A percentile compares a stretch with the other conserved stretches of the same genome.
phyloP scores from a whole-genome alignment of 2,329 filamentous ascomycete species.

The Trichoderma oligosporum region DNA sequence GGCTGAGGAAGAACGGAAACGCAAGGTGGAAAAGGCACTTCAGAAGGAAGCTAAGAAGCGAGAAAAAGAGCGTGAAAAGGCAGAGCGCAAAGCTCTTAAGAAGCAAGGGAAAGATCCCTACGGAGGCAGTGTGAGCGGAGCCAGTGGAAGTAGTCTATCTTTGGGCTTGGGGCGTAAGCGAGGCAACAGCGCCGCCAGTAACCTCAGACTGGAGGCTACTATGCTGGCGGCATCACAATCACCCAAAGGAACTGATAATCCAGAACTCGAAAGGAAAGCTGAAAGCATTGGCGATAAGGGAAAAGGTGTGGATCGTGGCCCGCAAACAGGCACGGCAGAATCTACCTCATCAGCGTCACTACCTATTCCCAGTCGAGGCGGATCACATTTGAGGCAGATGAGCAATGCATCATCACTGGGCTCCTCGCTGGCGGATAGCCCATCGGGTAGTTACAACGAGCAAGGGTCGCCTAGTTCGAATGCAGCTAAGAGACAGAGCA shows the following conservation, averaged over 20 bases:
- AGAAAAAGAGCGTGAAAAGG: slow-evolving; percentile 80
- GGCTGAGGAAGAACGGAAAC: slow-evolving; percentile 87
- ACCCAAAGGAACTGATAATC: slow-evolving; percentile 25
- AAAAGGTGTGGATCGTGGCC: slow-evolving; percentile 61
- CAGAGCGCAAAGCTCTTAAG: slow-evolving; percentile 72
- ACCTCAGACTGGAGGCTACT: slow-evolving; percentile 55
- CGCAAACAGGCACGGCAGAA: slow-evolving; percentile 24
- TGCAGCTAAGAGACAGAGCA: slow-evolving; percentile 47
- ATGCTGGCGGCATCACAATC: slow-evolving; percentile 42
- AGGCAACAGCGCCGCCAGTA: slow-evolving; percentile 58
- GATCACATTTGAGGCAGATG: slow-evolving; percentile 74
- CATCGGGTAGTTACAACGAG: slow-evolving; percentile 48
- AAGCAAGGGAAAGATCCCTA: slow-evolving; percentile 48
- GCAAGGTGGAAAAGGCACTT: slow-evolving; percentile 57
- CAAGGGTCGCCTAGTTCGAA: slow-evolving; percentile 35
- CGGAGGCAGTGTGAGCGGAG: slow-evolving; percentile 36
- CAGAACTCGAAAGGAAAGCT: slow-evolving; percentile 31
- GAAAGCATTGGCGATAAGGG: slow-evolving; percentile 53
- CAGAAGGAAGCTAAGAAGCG: slow-evolving; percentile 78
- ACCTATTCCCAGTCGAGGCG: slow-evolving; percentile 52
- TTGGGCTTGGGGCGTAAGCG: slow-evolving; percentile 57
- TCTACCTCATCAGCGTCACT: slow-evolving; percentile 39
- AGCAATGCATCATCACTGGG: slow-evolving; percentile 82
- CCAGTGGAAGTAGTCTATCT: slow-evolving; percentile 62
- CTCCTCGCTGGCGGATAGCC: slow-evolving; percentile 70